phyloP scores from a whole-genome alignment of 2,329 filamentous ascomycete genomes.

The Alternaria arborescens region DNA sequence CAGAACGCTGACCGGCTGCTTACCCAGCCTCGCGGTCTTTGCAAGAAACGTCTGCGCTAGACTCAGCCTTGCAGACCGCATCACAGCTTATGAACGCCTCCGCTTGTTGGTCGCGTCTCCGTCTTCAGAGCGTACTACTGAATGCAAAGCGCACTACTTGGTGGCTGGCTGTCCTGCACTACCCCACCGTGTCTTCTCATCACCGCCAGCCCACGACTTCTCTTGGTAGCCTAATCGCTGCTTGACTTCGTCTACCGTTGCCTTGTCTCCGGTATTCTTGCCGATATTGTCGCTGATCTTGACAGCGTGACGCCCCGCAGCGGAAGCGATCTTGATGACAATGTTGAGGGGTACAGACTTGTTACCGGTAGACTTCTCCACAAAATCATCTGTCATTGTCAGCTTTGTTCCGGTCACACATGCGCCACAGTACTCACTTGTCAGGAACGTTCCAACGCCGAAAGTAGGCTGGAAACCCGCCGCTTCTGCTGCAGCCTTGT shows the following conservation, averaged over 20 bases:
- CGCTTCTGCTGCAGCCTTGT: constrained; percentile 82
- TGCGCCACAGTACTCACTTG: constrained; percentile 62
- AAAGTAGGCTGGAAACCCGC: constrained; percentile 86
- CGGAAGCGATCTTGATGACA: constrained; percentile 94
- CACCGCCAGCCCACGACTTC: constrained; percentile 80
- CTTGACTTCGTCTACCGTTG: constrained; percentile 84
- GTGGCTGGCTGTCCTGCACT: constrained; percentile 43
- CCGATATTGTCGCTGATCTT: constrained; percentile 90
- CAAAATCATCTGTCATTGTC: constrained; percentile 74
- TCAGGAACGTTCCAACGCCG: constrained; percentile 94
- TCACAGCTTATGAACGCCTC: constrained; percentile 30
- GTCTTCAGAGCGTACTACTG: background rate
- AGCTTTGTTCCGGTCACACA: constrained; percentile 7
- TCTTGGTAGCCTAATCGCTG: constrained; percentile 84
- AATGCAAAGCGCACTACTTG: background rate
- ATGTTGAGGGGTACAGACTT: constrained; percentile 96
- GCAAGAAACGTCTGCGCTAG: constrained; percentile 22
- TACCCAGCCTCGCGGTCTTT: constrained; percentile 14
- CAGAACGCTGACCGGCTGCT: background rate
- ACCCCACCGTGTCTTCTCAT: constrained; percentile 86
- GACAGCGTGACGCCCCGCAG: constrained; percentile 79
- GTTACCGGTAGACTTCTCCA: constrained; percentile 72
- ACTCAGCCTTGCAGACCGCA: constrained; percentile 27
- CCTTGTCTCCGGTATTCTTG: constrained; percentile 91
- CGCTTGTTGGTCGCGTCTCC: constrained; percentile 22